These are phyloP conservation scores for Paralagenidium karlingii DNA, from an alignment of 352 stramenopile genomes.

Conservation along the genomic window DNA sequence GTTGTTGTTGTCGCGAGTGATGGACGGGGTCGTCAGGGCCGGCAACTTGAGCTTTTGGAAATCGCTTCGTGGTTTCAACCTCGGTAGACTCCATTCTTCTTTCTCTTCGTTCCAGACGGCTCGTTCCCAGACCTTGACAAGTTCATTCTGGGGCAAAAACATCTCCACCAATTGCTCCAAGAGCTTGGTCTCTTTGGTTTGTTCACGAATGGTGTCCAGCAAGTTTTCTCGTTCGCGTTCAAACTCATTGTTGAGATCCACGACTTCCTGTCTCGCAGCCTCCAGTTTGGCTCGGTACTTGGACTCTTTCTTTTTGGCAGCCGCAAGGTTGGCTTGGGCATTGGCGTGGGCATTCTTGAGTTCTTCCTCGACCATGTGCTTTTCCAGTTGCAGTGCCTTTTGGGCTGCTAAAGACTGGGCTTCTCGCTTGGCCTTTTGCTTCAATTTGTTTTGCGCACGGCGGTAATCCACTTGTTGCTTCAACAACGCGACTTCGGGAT, in stretches of 20 bases:
- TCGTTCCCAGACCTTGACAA: constrained; percentile 82
- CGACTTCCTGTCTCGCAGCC: constrained; percentile 69
- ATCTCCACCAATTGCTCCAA: constrained; percentile 80
- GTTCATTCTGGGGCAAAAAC: constrained; percentile 71
- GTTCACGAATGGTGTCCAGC: constrained; percentile 80
- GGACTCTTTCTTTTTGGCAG: constrained; percentile 44
- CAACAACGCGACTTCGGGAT: constrained; percentile 61
- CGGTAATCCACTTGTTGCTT: constrained; percentile 77
- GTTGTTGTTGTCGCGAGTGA: too few species aligned
- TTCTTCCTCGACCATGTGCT: constrained; percentile 62
- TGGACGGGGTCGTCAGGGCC: constrained; percentile 9
- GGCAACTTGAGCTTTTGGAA: constrained; percentile 74
- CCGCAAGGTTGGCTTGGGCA: constrained; percentile 33
- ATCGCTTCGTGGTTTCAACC: constrained; percentile 62
- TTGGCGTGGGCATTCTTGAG: constrained; percentile 56
- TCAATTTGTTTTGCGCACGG: constrained; percentile 64
- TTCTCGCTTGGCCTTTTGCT: constrained; percentile 60
- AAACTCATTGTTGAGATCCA: constrained; percentile 73
- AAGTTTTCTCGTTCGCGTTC: constrained; percentile 75
- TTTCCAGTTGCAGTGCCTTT: constrained; percentile 47
- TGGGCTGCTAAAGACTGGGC: constrained; percentile 42
- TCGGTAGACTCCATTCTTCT: constrained; percentile 62
- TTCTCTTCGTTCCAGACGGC: constrained; percentile 74
- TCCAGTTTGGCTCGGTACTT: constrained; percentile 65
- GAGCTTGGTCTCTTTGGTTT: constrained; percentile 81